Percentiles rank a stretch among this genome's conserved stretches.
These are phyloP conservation scores for Zymoseptoria brevis DNA, from an alignment of 2,329 filamentous ascomycete genomes.

Conservation along the genomic window DNA sequence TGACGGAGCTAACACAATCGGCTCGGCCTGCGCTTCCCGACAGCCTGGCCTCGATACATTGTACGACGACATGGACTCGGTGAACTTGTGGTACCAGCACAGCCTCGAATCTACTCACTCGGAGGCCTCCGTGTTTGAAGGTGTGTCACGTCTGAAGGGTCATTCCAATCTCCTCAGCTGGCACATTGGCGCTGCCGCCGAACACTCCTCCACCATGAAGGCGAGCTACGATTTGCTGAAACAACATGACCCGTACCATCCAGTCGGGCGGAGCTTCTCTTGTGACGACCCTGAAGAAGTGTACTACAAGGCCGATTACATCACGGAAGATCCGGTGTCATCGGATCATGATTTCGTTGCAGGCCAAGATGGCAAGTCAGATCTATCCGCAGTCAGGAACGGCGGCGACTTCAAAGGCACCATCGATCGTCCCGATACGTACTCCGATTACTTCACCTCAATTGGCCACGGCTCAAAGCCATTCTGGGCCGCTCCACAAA, in stretches of 20 bases:
- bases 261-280: constrained; percentile 52
- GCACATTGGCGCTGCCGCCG: constrained; percentile 48
- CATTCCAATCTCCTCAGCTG: constrained; percentile 37
- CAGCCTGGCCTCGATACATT: constrained; percentile 33
- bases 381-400: not conserved
- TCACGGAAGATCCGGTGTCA: constrained; percentile 53
- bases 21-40: constrained; percentile 37
- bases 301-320: constrained; percentile 45
- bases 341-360: not conserved
- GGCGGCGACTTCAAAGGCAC: constrained; percentile 41
- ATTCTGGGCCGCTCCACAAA: constrained; percentile 45
- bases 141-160: constrained; percentile 30
- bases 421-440: constrained; percentile 36
- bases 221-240: constrained; percentile 40
- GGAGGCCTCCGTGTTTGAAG: constrained; percentile 33
- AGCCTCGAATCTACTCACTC: constrained; percentile 38
- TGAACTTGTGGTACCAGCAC: constrained; percentile 41
- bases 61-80: constrained; percentile 37
- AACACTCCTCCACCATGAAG: constrained; percentile 41
- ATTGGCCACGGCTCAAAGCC: constrained; percentile 34
- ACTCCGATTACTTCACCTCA: constrained; percentile 35
- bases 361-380: not conserved
- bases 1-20: constrained; percentile 42
- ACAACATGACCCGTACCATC: constrained; percentile 53
- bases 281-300: constrained; percentile 30